phyloP scores from a whole-genome alignment of 2,329 filamentous ascomycete species.

The Fusarium sp. region DNA sequence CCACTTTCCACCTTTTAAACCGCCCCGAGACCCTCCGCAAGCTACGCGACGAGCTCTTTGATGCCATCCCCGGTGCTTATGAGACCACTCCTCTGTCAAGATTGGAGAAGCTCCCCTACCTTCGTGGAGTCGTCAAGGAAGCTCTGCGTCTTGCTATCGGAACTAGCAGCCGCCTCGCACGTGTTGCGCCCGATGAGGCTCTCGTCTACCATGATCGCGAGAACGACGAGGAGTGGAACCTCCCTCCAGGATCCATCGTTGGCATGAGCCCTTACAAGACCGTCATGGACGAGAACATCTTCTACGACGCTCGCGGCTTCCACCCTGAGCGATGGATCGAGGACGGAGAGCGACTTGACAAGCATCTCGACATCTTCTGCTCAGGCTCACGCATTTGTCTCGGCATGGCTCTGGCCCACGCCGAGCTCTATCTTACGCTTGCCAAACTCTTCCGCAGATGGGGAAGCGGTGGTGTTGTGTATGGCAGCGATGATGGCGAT shows the following conservation, averaged over 20 bases:
- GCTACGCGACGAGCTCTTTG: constrained; percentile 49
- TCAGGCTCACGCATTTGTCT: constrained; percentile 48
- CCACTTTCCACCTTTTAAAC: constrained; percentile 48
- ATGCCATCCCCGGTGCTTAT: constrained; percentile 44
- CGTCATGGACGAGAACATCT: constrained; percentile 46
- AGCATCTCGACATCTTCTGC: constrained; percentile 47
- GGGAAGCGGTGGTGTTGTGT: constrained; percentile 46
- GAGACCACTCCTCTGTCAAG: constrained; percentile 40
- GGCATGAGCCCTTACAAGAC: constrained; percentile 51
- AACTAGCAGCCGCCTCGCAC: constrained; percentile 57
- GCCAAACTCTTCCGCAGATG: constrained; percentile 50
- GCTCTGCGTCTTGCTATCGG: constrained; percentile 58
- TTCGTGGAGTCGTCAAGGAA: constrained; percentile 61
- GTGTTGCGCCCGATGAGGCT: constrained; percentile 53
- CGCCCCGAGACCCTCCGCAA: constrained; percentile 42
- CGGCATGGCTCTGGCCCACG: constrained; percentile 50
- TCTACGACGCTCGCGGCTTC: constrained; percentile 45
- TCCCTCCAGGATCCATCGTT: constrained; percentile 47
- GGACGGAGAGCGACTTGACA: constrained; percentile 45
- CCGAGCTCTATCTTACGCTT: constrained; percentile 50
- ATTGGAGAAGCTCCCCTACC: constrained; percentile 52
- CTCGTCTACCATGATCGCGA: constrained; percentile 42
- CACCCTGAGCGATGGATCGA: constrained; percentile 49
- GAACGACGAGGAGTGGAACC: constrained; percentile 40
- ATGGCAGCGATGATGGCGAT: constrained; percentile 44